phyloP scores from a whole-genome alignment of 306 rosid genomes.

The Hippophae tibetana region DNA sequence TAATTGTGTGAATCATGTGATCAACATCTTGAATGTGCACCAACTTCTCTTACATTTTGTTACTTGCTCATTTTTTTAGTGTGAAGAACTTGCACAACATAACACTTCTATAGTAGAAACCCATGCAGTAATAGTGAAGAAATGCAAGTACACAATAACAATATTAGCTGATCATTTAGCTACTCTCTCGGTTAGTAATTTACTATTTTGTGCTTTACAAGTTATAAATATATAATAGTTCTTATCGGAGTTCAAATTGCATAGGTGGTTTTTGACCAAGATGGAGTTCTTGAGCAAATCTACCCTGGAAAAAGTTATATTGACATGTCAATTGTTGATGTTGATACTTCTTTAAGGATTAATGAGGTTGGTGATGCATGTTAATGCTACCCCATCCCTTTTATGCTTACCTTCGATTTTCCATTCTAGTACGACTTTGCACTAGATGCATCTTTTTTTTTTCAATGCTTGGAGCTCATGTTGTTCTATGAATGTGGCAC shows the following conservation, averaged over 20 bases:
- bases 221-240: constrained; percentile 1
- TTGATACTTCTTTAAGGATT: constrained; percentile 54
- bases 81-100: constrained; percentile 51
- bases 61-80: constrained; percentile 26
- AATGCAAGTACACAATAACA: constrained; percentile 69
- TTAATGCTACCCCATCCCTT: background rate
- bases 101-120: constrained; percentile 65
- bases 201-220: background rate
- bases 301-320: constrained; percentile 50
- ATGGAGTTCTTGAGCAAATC: constrained; percentile 68
- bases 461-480: constrained; percentile 1
- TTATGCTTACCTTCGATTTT: background rate
- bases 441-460: too few relatives aligned
- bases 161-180: constrained; percentile 77
- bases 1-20: too few relatives aligned
- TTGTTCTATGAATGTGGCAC: background rate
- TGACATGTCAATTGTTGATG: constrained; percentile 82
- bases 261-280: constrained; percentile 63
- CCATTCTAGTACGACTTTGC: background rate
- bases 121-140: constrained; percentile 66
- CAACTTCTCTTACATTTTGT: background rate
- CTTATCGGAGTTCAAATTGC: constrained; percentile 7
- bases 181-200: constrained; percentile 54
- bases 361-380: constrained; percentile 48
- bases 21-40: background rate